Conservation (phyloP, 140 eudicot genomes). For the Oenanthe javanica region DNA sequence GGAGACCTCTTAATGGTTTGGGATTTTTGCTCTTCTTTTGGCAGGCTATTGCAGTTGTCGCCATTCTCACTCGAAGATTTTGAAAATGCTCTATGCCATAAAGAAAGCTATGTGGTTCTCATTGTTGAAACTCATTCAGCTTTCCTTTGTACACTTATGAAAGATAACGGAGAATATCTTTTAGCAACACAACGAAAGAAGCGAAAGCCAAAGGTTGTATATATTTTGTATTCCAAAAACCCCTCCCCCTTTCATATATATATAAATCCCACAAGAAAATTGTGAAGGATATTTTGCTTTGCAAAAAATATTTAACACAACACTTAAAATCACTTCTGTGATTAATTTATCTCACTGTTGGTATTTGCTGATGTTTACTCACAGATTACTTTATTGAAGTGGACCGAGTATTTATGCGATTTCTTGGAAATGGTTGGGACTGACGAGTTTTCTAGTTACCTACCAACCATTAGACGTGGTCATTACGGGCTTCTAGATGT, state of each 20-base stretch:
- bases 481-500: slow-evolving; percentile 67
- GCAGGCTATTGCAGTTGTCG: slow-evolving; percentile 56
- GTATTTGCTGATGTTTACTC: slow-evolving; percentile 5
- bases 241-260: not conserved
- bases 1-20: slow-evolving; percentile 90
- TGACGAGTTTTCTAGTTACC: slow-evolving; percentile 30
- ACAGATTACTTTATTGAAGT: slow-evolving; percentile 71
- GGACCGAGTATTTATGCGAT: slow-evolving; percentile 87
- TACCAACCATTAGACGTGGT: slow-evolving; percentile 72
- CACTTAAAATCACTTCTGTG: not conserved
- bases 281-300: not conserved
- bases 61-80: slow-evolving; percentile 84
- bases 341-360: not conserved
- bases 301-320: not conserved
- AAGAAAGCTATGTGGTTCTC: slow-evolving; percentile 64
- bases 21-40: slow-evolving; percentile 79
- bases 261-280: slow-evolving; percentile 1
- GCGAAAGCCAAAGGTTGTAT: slow-evolving; percentile 64
- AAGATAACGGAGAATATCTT: slow-evolving; percentile 58
- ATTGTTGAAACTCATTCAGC: slow-evolving; percentile 71
- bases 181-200: slow-evolving; percentile 39
- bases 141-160: slow-evolving; percentile 72
- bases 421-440: slow-evolving; percentile 57
- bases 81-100: slow-evolving; percentile 70
- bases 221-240: not conserved